phyloP scores from a whole-genome alignment of 345 rosid genomes.

The Dimocarpus longan region DNA sequence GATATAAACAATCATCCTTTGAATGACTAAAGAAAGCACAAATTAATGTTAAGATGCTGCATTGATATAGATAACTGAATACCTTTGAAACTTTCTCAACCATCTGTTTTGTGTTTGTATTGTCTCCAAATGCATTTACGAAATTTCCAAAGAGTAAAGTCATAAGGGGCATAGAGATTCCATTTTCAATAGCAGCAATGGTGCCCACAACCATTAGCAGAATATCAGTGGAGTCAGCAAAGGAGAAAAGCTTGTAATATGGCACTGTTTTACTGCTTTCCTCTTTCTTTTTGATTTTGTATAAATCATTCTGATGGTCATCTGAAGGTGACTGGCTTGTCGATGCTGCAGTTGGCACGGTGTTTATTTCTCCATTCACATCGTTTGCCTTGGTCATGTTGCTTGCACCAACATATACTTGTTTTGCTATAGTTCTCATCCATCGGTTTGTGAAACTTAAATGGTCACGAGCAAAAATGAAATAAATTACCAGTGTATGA shows the following conservation, averaged over 20 bases:
- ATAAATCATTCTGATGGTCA: not conserved
- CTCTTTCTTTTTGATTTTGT: constrained; percentile 22
- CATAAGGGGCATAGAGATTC: constrained; percentile 38
- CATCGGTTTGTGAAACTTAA: not conserved
- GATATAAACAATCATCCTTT: not conserved
- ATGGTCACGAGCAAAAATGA: not conserved
- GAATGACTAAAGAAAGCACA: not conserved
- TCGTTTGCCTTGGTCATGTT: constrained; percentile 18
- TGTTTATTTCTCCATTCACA: constrained; percentile 7
- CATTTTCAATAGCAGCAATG: constrained; percentile 39
- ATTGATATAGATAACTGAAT: not conserved
- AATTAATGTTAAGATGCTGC: not conserved
- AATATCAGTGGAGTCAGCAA: constrained; percentile 36
- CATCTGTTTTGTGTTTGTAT: constrained; percentile 16
- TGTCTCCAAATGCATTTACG: constrained; percentile 40
- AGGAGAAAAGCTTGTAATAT: constrained; percentile 42
- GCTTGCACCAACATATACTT: not conserved
- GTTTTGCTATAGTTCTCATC: not conserved
- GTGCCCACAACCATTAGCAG: constrained; percentile 39
- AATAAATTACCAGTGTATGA: too few species aligned
- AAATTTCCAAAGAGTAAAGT: constrained; percentile 38
- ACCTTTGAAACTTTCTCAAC: constrained; percentile 42
- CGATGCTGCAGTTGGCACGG: constrained; percentile 3
- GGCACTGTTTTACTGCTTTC: constrained; percentile 30
- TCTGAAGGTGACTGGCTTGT: constrained; percentile 4